These are phyloP conservation scores for Capsella bursapastoris DNA, from an alignment of 345 rosid species.

Conservation along the genomic window DNA sequence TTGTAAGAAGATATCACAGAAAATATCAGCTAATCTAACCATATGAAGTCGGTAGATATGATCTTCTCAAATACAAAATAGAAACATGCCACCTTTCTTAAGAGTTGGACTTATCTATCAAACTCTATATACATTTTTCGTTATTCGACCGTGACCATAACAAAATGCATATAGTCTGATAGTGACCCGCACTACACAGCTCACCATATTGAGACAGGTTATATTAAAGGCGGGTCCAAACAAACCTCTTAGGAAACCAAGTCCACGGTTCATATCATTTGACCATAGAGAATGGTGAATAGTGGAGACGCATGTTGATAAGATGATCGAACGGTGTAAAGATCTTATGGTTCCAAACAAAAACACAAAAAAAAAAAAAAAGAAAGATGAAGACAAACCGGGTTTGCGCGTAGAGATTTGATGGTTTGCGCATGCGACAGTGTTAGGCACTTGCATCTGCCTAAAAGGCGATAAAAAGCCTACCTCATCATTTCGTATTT, in stretches of 20 bases:
- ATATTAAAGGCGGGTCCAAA: slow-evolving; percentile 25
- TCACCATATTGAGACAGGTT: slow-evolving; percentile 4
- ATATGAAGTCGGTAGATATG: slow-evolving; percentile 40
- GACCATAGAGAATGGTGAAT: slow-evolving; percentile 23
- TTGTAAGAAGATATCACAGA: slow-evolving; percentile 13
- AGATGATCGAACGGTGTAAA: slow-evolving; percentile 25
- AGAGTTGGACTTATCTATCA: slow-evolving; percentile 44
- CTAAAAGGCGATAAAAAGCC: slow-evolving; percentile 34
- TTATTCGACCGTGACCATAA: slow-evolving; percentile 35
- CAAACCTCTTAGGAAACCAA: slow-evolving; percentile 1
- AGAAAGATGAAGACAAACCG: slow-evolving; percentile 25
- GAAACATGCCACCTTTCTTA: slow-evolving; percentile 12
- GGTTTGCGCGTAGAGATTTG: slow-evolving; percentile 8
- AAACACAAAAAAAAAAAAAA: neutral
- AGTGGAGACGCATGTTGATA: slow-evolving; percentile 6
- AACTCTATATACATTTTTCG: slow-evolving; percentile 40
- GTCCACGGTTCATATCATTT: slow-evolving; percentile 31
- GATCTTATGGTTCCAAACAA: slow-evolving; percentile 12
- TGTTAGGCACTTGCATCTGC: slow-evolving; percentile 41
- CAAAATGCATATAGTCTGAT: neutral
- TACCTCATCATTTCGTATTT: slow-evolving; percentile 38
- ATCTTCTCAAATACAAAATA: slow-evolving; percentile 24
- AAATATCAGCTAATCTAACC: slow-evolving; percentile 25
- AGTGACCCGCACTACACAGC: slow-evolving; percentile 35
- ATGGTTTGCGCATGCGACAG: slow-evolving; percentile 36